phyloP scores from a whole-genome alignment of 2,329 filamentous ascomycete genomes.

The Ceratocystis harringtonii region DNA sequence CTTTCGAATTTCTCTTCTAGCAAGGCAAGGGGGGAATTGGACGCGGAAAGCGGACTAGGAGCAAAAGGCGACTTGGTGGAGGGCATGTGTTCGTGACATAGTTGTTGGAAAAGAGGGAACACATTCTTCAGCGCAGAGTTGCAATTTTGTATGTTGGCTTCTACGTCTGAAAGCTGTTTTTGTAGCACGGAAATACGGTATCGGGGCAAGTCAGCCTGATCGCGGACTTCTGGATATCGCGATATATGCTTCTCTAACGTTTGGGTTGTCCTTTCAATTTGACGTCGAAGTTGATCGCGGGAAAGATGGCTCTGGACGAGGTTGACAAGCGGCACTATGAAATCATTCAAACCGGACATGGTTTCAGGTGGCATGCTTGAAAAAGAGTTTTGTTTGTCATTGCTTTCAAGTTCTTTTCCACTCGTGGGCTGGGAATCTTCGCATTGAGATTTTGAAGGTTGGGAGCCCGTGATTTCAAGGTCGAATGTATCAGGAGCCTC shows the following conservation, averaged over 20 bases:
- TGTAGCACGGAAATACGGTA: not conserved
- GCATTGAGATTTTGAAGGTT: no score
- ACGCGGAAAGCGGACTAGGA: not conserved
- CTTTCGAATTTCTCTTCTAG: not conserved
- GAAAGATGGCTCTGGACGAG: not conserved
- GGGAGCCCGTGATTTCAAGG: no score
- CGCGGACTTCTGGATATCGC: constrained; percentile 5
- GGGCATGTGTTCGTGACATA: not conserved
- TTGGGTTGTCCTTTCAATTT: not conserved
- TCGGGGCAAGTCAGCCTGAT: constrained; percentile 3
- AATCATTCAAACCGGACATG: not conserved
- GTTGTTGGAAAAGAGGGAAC: not conserved
- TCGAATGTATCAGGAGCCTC: no score
- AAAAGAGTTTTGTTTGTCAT: not conserved
- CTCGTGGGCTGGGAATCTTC: no score
- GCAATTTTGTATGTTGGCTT: not conserved
- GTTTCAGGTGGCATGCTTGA: not conserved
- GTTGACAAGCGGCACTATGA: not conserved
- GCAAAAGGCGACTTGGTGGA: not conserved
- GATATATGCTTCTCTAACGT: constrained; percentile 6
- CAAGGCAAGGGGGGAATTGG: not conserved
- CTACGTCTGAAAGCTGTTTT: not conserved
- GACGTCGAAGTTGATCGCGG: constrained; percentile 1
- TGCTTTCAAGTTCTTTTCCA: no score
- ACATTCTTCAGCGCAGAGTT: not conserved